These are phyloP conservation scores for Clarireedia homoeocarpa DNA, from an alignment of 2,329 filamentous ascomycete genomes.

Conservation along the genomic window DNA sequence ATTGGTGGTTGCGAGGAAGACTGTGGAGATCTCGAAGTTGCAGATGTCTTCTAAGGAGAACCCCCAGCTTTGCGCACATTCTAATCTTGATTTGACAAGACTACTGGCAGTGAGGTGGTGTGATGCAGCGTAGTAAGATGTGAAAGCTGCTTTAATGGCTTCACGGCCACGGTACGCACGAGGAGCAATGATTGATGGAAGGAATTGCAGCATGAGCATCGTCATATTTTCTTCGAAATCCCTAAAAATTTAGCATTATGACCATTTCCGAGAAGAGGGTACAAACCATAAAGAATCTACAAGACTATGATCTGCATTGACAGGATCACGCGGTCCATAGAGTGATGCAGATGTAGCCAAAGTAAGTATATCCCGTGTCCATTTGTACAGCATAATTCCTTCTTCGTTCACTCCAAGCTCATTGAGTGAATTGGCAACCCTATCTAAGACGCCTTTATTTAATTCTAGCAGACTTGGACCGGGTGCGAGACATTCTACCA, in stretches of 20 bases:
- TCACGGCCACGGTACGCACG: conserved; percentile 30
- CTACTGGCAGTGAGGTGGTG: conserved; percentile 26
- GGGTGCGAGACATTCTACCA: conserved; percentile 29
- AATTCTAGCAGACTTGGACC: conserved; percentile 32
- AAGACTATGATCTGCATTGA: conserved; percentile 30
- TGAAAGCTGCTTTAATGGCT: conserved; percentile 32
- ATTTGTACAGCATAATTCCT: conserved; percentile 31
- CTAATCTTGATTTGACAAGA: conserved; percentile 27
- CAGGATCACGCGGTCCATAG: conserved; percentile 39
- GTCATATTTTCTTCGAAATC: conserved; percentile 27
- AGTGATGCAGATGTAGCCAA: conserved; percentile 34
- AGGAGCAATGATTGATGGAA: conserved; percentile 29
- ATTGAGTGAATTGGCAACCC: conserved; percentile 31
- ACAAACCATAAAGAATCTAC: conserved; percentile 33
- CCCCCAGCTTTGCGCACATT: conserved; percentile 25
- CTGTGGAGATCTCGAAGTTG: conserved; percentile 30
- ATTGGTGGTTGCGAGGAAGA: conserved; percentile 31
- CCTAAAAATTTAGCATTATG: conserved; percentile 16
- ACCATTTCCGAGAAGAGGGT: not conserved
- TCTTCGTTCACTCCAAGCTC: conserved; percentile 25
- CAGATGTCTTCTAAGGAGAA: conserved; percentile 28
- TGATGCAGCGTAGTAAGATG: conserved; percentile 24
- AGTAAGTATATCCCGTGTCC: conserved; percentile 35
- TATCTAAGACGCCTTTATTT: conserved; percentile 31
- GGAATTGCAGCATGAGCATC: conserved; percentile 28